Base-by-base conservation (phyloP, 2,329 filamentous ascomycete genomes). In the Arthrobotrys sinensis region DNA sequence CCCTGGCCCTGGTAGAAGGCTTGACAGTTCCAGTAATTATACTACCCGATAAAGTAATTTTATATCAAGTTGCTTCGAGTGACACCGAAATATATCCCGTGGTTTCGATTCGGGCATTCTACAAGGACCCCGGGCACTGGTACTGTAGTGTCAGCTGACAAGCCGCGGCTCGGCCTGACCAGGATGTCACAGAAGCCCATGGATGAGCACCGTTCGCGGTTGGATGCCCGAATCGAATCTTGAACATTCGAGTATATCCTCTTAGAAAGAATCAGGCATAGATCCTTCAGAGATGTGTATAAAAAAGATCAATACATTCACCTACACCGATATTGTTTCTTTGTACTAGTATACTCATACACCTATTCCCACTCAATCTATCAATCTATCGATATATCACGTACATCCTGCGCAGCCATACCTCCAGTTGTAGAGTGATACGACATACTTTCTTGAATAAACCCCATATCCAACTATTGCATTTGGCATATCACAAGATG, bases 21-120 rank as follows among this genome's bases (percentile, higher is more conserved):
- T 32, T 57, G 34, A 19, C 36, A 43, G 43, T 12, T 28, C 40
- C 12, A n/a, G 4, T 43, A 60, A 43, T 19, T 43, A 28, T 43
- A 60, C 34, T 60, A 28, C 4, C 0, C n/a, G 55, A 60, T 60
- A 60, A 11, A 60, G 36, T 36, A 43, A 28, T 43, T 24, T 28
- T 34, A n/a, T 24, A 43, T n/a, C 55, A 24, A 24, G 36, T 43
- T 60, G 36, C 55, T 60, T 60, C 55, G 55, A 60, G 55, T 60
- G 19, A 43, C 36, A 60, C 8, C 36, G 34, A 57, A 36, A 28
- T 43, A 60, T 28, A 2, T 40, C 19, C 36, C 1, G 24, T 19
- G n/a, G 40, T 16, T 43, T 60, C 11, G 1, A 28, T 60, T 24
- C 16, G 8, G 11, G 36, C 11, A 7, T 60, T 60, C 55, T 43